These are phyloP conservation scores for Orychophragmus violaceus DNA, from an alignment of 345 rosid genomes.

Conservation along the genomic window DNA sequence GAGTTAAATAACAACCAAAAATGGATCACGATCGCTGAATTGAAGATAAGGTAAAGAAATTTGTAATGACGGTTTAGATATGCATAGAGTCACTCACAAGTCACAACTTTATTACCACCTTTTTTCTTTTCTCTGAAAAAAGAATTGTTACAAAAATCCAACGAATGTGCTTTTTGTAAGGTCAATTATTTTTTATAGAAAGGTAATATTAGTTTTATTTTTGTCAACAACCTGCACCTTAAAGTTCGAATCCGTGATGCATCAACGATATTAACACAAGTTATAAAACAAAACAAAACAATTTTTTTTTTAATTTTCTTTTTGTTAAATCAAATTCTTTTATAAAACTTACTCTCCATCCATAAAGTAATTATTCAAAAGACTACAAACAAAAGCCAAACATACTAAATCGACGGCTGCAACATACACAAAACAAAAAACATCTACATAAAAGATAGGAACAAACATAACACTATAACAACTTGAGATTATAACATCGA, in stretches of 20 bases:
- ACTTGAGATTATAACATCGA: too few relatives aligned
- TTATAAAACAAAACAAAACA: too few relatives aligned
- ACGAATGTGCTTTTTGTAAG: neutral
- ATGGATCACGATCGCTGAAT: conserved; percentile 9
- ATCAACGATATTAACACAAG: neutral
- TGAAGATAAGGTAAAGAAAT: conserved; percentile 15
- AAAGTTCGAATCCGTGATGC: neutral
- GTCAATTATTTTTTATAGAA: neutral
- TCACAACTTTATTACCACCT: neutral
- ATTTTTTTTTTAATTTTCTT: too few relatives aligned
- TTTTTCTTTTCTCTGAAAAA: neutral
- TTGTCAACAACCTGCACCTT: neutral
- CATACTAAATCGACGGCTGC: too few relatives aligned
- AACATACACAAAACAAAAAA: too few relatives aligned
- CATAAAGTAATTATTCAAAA: too few relatives aligned
- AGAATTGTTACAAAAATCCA: neutral
- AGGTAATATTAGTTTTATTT: neutral
- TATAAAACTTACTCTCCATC: too few relatives aligned
- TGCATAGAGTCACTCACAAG: conserved; percentile 22
- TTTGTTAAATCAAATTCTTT: too few relatives aligned
- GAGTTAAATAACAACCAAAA: conserved; percentile 6
- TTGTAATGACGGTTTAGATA: conserved; percentile 27
- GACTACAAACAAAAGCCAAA: too few relatives aligned
- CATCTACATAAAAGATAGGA: too few relatives aligned
- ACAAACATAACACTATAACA: too few relatives aligned